Conservation (phyloP, 768 basidiomycete species). For the Dacryopinax spathularia region DNA sequence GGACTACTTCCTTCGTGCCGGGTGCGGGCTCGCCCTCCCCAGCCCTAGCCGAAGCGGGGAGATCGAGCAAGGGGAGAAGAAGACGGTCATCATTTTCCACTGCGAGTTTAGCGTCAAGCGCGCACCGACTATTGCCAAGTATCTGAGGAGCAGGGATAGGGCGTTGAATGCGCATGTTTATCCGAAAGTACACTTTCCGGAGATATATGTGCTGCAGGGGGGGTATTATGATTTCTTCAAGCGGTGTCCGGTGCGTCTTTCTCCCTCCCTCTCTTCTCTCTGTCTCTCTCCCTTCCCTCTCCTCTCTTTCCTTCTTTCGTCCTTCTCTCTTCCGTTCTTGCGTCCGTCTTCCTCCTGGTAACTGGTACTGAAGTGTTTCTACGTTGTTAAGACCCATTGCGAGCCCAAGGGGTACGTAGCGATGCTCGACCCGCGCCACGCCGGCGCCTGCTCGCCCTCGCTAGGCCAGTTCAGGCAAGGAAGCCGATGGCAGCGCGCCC, state of each 20-base stretch:
- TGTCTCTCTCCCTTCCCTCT: too few species aligned
- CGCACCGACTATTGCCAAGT: slow-evolving; percentile 93
- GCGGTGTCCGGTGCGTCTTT: slow-evolving; percentile 32
- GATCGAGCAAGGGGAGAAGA: slow-evolving; percentile 31
- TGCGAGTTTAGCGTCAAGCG: slow-evolving; percentile 95
- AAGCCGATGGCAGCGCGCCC: slow-evolving; percentile 67
- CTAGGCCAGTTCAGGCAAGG: slow-evolving; percentile 81
- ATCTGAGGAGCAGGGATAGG: slow-evolving; percentile 81
- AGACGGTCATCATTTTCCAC: slow-evolving; percentile 87
- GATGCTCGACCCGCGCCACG: slow-evolving; percentile 89
- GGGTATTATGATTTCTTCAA: slow-evolving; percentile 86
- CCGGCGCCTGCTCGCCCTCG: slow-evolving; percentile 66
- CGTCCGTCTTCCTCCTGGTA: neutral
- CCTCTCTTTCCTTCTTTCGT: neutral
- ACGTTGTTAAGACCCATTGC: slow-evolving; percentile 38
- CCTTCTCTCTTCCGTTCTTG: neutral
- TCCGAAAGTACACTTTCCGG: slow-evolving; percentile 87
- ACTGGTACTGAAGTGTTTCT: neutral
- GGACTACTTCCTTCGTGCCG: slow-evolving; percentile 56
- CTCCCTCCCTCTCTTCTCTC: neutral
- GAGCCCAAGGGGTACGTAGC: slow-evolving; percentile 69
- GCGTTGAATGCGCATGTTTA: slow-evolving; percentile 77
- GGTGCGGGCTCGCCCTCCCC: slow-evolving; percentile 33
- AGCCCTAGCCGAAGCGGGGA: slow-evolving; percentile 49
- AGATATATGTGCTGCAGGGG: slow-evolving; percentile 92